A percentile compares a stretch with the other conserved stretches of the same genome.
phyloP scores from a whole-genome alignment of 164 flowering plant species.

The Litsea cubeba region DNA sequence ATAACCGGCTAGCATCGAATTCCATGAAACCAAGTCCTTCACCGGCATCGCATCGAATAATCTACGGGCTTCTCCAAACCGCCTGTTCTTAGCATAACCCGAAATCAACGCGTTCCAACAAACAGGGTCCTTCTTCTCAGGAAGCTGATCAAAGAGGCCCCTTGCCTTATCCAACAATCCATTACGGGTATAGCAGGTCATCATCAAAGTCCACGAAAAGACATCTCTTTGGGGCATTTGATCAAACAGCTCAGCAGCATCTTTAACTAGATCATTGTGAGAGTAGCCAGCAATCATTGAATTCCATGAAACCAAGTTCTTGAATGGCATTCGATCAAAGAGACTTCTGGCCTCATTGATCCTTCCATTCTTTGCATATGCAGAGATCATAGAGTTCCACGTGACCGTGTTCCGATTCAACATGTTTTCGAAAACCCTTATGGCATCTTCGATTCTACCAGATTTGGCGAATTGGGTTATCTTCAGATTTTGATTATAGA shows the following conservation, averaged over 20 bases:
- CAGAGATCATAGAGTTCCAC: conserved; percentile 22
- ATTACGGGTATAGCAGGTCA: conserved; percentile 14
- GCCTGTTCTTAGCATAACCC: conserved; percentile 12
- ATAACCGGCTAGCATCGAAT: conserved; percentile 18
- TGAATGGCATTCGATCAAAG: conserved; percentile 12
- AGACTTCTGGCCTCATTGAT: conserved; percentile 10
- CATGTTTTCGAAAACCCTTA: conserved; percentile 14
- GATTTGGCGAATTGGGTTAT: conserved; percentile 34
- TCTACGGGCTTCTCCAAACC: conserved; percentile 7
- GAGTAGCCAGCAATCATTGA: conserved; percentile 19
- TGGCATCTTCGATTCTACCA: conserved; percentile 35
- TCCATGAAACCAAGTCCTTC: conserved; percentile 12
- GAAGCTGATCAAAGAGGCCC: conserved; percentile 15
- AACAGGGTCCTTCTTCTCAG: conserved; percentile 12
- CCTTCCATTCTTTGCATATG: conserved; percentile 16
- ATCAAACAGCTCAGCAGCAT: conserved; percentile 17
- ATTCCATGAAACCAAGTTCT: conserved; percentile 20
- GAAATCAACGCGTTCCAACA: conserved; percentile 19
- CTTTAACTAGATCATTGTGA: conserved; percentile 8
- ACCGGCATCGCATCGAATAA: conserved; percentile 16
- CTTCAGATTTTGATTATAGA: conserved; percentile 23
- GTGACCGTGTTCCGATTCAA: conserved; percentile 10
- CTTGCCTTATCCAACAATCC: conserved; percentile 17
- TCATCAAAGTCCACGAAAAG: conserved; percentile 21
- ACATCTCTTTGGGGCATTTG: conserved; percentile 11